Conservation (phyloP, 208 protist genomes). For the Trypanosoma congolense region DNA sequence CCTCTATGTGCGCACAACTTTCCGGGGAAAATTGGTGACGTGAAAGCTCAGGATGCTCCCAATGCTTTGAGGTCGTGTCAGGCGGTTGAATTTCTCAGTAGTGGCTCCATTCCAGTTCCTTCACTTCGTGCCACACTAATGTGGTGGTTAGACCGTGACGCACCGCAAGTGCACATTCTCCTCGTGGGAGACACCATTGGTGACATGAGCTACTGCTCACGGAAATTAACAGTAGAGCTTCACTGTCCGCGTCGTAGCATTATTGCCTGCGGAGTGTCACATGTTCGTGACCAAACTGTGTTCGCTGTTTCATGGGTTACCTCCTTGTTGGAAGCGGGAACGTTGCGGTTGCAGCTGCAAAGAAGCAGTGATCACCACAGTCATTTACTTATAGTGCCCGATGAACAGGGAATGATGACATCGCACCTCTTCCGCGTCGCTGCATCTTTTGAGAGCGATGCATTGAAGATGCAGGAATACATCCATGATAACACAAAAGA, state of each 20-base stretch:
- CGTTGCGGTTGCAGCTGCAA: slow-evolving; percentile 50
- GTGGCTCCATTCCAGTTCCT: slow-evolving; percentile 49
- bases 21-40: slow-evolving; percentile 1
- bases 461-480: background rate
- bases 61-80: slow-evolving; percentile 1
- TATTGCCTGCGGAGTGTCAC: slow-evolving; percentile 63
- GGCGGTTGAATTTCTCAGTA: slow-evolving; percentile 23
- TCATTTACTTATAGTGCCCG: slow-evolving; percentile 41
- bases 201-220: slow-evolving; percentile 41
- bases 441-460: slow-evolving; percentile 16
- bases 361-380: slow-evolving; percentile 44
- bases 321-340: slow-evolving; percentile 24
- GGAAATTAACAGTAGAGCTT: slow-evolving; percentile 62
- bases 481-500: background rate
- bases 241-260: slow-evolving; percentile 28
- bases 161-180: slow-evolving; percentile 45
- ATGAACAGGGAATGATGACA: slow-evolving; percentile 37
- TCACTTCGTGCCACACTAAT: slow-evolving; percentile 51
- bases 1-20: slow-evolving; percentile 31
- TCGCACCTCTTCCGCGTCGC: slow-evolving; percentile 24
- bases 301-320: slow-evolving; percentile 66
- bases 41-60: background rate
- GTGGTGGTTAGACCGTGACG: slow-evolving; percentile 70
- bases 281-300: slow-evolving; percentile 33
- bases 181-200: slow-evolving; percentile 42